Percentiles rank a stretch among this genome's conserved stretches.
Evolutionary conservation across 2,329 filamentous ascomycete species (phyloP).

Genomic region (Catunica adiposa): DNA sequence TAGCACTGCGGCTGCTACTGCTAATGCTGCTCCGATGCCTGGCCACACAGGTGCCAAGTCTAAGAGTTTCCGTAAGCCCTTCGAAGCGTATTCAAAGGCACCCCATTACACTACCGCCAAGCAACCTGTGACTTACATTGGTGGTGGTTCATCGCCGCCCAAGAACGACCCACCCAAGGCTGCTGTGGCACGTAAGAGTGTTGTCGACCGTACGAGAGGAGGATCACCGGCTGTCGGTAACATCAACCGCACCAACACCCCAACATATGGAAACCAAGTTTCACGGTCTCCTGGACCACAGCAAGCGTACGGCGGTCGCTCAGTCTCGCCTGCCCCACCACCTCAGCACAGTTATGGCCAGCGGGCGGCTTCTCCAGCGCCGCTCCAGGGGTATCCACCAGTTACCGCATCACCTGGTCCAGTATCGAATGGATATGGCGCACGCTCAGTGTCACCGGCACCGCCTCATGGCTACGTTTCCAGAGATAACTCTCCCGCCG

Average conservation of each 20-base stretch:
- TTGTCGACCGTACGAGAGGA: conserved; percentile 5
- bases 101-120: conserved; percentile 49
- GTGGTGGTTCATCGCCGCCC: conserved; percentile 24
- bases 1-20: conserved; percentile 42
- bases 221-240: conserved; percentile 3
- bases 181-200: conserved; percentile 9
- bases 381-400: conserved; percentile 3
- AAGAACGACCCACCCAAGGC: conserved; percentile 16
- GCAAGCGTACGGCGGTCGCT: conserved; percentile 10
- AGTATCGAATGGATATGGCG: conserved; percentile 2
- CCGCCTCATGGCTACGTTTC: conserved; percentile 19
- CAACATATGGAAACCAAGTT: conserved; percentile 8
- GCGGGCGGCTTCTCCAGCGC: conserved; percentile 9
- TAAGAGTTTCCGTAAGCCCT: conserved; percentile 48
- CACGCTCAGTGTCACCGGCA: conserved; percentile 21
- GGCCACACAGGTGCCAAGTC: conserved; percentile 31
- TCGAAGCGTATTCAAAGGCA: conserved; percentile 49
- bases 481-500: conserved; percentile 20
- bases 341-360: conserved; percentile 4
- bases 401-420: conserved; percentile 16
- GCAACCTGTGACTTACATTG: conserved; percentile 39
- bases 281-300: conserved; percentile 7
- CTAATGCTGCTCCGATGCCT: conserved; percentile 36
- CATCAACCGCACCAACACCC: conserved; percentile 7
- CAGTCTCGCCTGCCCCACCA: conserved; percentile 12